Conservation (phyloP, 148 eudicot genomes). For the Fagopyrum tataricum region DNA sequence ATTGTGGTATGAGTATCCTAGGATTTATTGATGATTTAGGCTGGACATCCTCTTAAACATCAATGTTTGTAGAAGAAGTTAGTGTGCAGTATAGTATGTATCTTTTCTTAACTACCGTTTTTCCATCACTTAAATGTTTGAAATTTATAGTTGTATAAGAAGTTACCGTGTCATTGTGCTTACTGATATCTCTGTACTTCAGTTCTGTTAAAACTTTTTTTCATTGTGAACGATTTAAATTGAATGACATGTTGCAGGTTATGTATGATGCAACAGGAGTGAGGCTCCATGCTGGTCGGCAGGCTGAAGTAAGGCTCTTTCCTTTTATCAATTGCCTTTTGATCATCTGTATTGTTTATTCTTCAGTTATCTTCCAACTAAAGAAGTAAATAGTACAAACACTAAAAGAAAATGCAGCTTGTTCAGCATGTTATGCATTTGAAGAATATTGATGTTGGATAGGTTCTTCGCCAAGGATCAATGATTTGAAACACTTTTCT, state of each 20-base stretch:
- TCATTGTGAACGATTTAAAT: not conserved
- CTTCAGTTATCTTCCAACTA: not conserved
- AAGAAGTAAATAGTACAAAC: not conserved
- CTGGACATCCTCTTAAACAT: not conserved
- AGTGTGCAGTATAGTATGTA: not conserved
- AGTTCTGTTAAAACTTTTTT: not conserved
- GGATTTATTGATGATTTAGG: not conserved
- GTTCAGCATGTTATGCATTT: not conserved
- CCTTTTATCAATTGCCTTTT: slow-evolving; percentile 10
- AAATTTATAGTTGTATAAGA: not conserved
- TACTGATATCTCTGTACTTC: not conserved
- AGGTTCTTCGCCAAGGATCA: not conserved
- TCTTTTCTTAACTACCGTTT: not conserved
- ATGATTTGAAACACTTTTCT: too few relatives aligned
- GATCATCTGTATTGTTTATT: not conserved
- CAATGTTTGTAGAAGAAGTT: not conserved
- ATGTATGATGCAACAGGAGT: slow-evolving; percentile 90
- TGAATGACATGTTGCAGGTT: slow-evolving; percentile 32
- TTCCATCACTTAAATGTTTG: not conserved
- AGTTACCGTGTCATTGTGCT: not conserved
- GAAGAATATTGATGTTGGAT: not conserved
- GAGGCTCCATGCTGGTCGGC: slow-evolving; percentile 87
- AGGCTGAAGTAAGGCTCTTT: slow-evolving; percentile 68
- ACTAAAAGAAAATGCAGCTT: not conserved
- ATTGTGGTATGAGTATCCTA: not conserved